Evolutionary conservation across 2,329 filamentous ascomycete species (phyloP).

Genomic region (Pezicula radicicola): DNA sequence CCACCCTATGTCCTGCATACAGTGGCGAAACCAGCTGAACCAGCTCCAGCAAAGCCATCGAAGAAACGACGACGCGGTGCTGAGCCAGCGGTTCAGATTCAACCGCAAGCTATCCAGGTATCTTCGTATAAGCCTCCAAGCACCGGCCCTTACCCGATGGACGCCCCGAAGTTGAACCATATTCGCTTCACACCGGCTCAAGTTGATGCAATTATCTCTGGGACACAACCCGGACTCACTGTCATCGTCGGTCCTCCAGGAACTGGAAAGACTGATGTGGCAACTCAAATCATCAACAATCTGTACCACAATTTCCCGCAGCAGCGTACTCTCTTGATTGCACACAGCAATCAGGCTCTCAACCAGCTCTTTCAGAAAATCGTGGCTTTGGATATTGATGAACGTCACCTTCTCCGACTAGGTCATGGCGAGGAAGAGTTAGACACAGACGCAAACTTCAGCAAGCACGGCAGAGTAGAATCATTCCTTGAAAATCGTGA

Average conservation of each 20-base stretch:
- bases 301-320: slow-evolving; percentile 97
- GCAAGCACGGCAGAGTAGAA: slow-evolving; percentile 92
- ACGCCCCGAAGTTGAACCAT: slow-evolving; percentile 76
- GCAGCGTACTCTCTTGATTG: slow-evolving; percentile 87
- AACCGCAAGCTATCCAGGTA: slow-evolving; percentile 70
- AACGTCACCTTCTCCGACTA: slow-evolving; percentile 85
- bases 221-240: slow-evolving; percentile 89
- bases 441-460: slow-evolving; percentile 80
- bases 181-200: slow-evolving; percentile 90
- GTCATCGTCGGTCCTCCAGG: slow-evolving; percentile 93
- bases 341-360: slow-evolving; percentile 95
- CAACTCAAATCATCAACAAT: slow-evolving; percentile 97
- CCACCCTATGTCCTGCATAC: slow-evolving; percentile 86
- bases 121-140: slow-evolving; percentile 89
- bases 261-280: slow-evolving; percentile 98
- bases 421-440: slow-evolving; percentile 96
- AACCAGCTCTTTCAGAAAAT: slow-evolving; percentile 99
- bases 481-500: slow-evolving; percentile 89
- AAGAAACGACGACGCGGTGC: slow-evolving; percentile 87
- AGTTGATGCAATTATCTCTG: slow-evolving; percentile 88
- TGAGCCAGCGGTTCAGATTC: slow-evolving; percentile 60
- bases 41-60: slow-evolving; percentile 55
- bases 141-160: slow-evolving; percentile 83
- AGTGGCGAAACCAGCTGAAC: slow-evolving; percentile 49
- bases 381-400: slow-evolving; percentile 91